Conservation (phyloP, 345 rosid species). For the Schrenkiella parvula region DNA sequence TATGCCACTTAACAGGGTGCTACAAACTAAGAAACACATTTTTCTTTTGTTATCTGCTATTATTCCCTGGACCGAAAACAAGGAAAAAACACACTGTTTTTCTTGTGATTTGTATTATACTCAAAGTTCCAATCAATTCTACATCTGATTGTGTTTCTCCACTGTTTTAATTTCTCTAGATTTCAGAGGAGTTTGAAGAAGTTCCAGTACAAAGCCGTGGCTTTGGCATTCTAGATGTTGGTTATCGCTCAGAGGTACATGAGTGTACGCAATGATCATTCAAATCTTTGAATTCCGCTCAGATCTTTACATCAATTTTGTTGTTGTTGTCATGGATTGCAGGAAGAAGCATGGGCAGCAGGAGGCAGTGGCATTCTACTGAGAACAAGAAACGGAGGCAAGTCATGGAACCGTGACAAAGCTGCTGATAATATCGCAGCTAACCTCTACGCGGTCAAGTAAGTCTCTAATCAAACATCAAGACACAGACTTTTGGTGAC, state of each 20-base stretch:
- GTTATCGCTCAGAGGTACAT: constrained; percentile 80
- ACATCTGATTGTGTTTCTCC: background rate
- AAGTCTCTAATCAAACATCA: constrained; percentile 29
- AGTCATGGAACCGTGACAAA: constrained; percentile 88
- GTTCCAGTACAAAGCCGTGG: constrained; percentile 89
- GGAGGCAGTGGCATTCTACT: constrained; percentile 92
- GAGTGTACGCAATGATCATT: background rate
- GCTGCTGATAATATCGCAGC: constrained; percentile 98
- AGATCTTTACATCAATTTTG: background rate
- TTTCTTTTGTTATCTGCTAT: background rate
- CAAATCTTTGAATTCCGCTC: background rate
- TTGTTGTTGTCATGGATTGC: background rate
- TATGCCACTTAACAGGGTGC: background rate
- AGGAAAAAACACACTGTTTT: background rate
- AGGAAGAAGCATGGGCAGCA: constrained; percentile 99
- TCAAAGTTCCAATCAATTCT: background rate
- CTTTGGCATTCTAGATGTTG: constrained; percentile 95
- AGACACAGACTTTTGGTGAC: background rate
- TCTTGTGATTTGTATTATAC: background rate
- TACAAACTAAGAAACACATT: background rate
- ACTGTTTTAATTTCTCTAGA: constrained; percentile 33
- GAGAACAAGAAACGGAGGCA: constrained; percentile 91
- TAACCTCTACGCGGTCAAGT: constrained; percentile 93
- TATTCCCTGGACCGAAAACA: background rate
- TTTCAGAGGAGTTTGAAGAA: constrained; percentile 78